Percentiles rank a stretch among this genome's conserved stretches.
These are phyloP conservation scores for Candida nanaspora DNA, from an alignment of 805 yeast species.

Conservation along the genomic window DNA sequence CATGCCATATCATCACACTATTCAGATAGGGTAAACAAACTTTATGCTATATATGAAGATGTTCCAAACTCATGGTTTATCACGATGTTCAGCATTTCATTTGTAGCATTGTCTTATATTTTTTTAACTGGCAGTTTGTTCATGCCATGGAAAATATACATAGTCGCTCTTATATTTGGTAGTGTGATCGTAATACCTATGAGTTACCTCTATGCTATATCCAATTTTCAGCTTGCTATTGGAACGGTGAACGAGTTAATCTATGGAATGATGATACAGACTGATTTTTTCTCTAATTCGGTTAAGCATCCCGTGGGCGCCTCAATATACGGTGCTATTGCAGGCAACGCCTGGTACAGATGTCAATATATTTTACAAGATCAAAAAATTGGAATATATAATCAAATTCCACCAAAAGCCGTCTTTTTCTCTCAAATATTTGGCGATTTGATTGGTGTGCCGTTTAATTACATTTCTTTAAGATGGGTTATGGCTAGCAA, in stretches of 20 bases:
- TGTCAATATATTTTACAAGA: constrained; percentile 35
- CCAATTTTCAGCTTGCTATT: constrained; percentile 45
- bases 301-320: constrained; percentile 42
- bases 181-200: constrained; percentile 40
- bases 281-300: constrained; percentile 10
- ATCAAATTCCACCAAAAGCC: constrained; percentile 42
- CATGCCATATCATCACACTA: constrained; percentile 13
- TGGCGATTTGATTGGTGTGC: constrained; percentile 48
- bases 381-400: constrained; percentile 47
- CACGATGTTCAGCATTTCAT: no score
- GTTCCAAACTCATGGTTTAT: no score
- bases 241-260: constrained; percentile 45
- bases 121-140: constrained; percentile 26
- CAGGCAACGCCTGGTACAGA: constrained; percentile 48
- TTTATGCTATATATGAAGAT: constrained; percentile 30
- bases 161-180: constrained; percentile 38
- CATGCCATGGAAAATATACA: constrained; percentile 31
- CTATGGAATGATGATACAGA: constrained; percentile 39
- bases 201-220: constrained; percentile 41
- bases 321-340: constrained; percentile 41
- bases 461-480: constrained; percentile 41
- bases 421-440: constrained; percentile 45
- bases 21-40: constrained; percentile 36
- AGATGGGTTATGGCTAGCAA: constrained; percentile 39
- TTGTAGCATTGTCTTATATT: constrained; percentile 26